Evolutionary conservation across 2,329 filamentous ascomycete species (phyloP).

Genomic region (Didymella exigua): DNA sequence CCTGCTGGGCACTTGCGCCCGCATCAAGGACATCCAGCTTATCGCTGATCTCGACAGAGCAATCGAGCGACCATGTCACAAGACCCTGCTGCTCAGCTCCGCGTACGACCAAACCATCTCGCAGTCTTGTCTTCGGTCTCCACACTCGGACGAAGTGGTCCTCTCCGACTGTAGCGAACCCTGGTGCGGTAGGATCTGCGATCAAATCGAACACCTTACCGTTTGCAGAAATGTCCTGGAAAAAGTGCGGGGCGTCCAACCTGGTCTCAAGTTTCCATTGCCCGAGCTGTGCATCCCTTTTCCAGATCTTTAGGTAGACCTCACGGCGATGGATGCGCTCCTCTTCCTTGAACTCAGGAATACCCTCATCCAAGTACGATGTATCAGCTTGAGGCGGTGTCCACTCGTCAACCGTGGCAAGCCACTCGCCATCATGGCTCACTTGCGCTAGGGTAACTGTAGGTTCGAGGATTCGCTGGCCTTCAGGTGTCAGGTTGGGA

Average conservation of each 20-base stretch:
- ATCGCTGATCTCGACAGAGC: slow-evolving; percentile 55
- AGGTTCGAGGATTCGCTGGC: slow-evolving; percentile 75
- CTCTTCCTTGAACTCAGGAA: slow-evolving; percentile 50
- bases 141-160: slow-evolving; percentile 81
- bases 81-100: slow-evolving; percentile 59
- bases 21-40: slow-evolving; percentile 38
- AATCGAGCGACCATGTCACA: slow-evolving; percentile 76
- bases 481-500: slow-evolving; percentile 74
- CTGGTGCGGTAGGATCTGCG: slow-evolving; percentile 68
- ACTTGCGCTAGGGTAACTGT: slow-evolving; percentile 76
- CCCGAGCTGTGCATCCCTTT: slow-evolving; percentile 60
- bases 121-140: slow-evolving; percentile 73
- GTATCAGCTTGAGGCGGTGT: slow-evolving; percentile 73
- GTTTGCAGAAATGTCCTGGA: slow-evolving; percentile 55
- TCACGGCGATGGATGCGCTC: slow-evolving; percentile 64
- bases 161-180: slow-evolving; percentile 84
- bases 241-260: slow-evolving; percentile 78
- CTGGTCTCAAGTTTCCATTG: slow-evolving; percentile 78
- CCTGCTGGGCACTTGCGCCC: slow-evolving; percentile 22
- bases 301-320: slow-evolving; percentile 91
- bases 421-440: slow-evolving; percentile 82
- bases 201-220: slow-evolving; percentile 73
- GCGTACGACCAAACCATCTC: slow-evolving; percentile 69
- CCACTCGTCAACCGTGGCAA: slow-evolving; percentile 94
- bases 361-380: slow-evolving; percentile 57